Percentiles rank a stretch among this genome's conserved stretches.
Conservation (phyloP, 805 yeast genomes). For the Saturnispora zaruensis region DNA sequence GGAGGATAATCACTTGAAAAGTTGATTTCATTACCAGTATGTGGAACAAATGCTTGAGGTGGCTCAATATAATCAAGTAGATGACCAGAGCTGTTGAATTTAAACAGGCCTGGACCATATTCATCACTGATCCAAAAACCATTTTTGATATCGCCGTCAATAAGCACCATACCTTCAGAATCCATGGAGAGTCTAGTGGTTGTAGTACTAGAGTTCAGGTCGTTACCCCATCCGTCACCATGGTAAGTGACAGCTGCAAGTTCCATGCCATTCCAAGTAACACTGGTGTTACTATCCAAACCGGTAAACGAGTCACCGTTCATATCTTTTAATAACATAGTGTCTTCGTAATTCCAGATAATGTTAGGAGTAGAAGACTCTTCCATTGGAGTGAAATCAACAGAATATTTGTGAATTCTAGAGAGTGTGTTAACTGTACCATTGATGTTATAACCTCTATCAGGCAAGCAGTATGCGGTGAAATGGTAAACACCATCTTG, state of each 20-base stretch:
- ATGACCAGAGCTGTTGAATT: slow-evolving; percentile 22
- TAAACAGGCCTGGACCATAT: slow-evolving; percentile 27
- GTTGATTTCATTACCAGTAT: slow-evolving; percentile 17
- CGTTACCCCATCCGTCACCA: slow-evolving; percentile 28
- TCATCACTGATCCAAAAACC: slow-evolving; percentile 31
- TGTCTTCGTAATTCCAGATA: slow-evolving; percentile 23
- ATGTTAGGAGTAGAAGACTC: slow-evolving; percentile 18
- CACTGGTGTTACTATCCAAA: slow-evolving; percentile 25
- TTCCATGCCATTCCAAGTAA: slow-evolving; percentile 18
- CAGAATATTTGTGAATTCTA: slow-evolving; percentile 23
- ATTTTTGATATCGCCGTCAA: slow-evolving; percentile 24
- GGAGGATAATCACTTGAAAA: slow-evolving; percentile 26
- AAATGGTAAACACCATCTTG: slow-evolving; percentile 22
- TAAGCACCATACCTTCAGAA: slow-evolving; percentile 23
- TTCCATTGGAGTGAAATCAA: slow-evolving; percentile 20
- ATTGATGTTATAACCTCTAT: slow-evolving; percentile 28
- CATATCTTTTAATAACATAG: slow-evolving; percentile 26
- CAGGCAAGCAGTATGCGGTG: slow-evolving; percentile 26
- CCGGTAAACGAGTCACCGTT: slow-evolving; percentile 25
- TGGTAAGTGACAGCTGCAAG: slow-evolving; percentile 23
- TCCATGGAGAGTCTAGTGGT: slow-evolving; percentile 26
- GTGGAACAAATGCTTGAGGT: slow-evolving; percentile 26
- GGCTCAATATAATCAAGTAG: slow-evolving; percentile 23
- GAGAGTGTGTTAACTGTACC: slow-evolving; percentile 25
- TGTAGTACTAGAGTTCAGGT: slow-evolving; percentile 13